Evolutionary conservation across 257 asterid species (phyloP).

Genomic region (Capsicum baccatum): DNA sequence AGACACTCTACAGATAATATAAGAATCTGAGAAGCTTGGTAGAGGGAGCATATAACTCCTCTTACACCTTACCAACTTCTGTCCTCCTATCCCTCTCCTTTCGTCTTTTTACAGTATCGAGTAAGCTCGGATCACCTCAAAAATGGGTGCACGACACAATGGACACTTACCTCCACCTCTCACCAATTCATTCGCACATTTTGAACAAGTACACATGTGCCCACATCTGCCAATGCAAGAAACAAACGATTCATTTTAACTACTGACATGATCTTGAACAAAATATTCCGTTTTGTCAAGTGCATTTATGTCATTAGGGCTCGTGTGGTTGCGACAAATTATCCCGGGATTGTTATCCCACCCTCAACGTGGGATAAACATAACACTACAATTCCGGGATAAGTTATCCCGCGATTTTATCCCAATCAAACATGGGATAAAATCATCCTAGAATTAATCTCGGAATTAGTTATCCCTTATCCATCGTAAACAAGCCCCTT

Average conservation of each 20-base stretch:
- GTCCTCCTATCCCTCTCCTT: conserved; percentile 27
- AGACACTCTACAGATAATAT: conserved; percentile 44
- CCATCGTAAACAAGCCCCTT: too few relatives aligned
- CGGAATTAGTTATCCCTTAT: too few relatives aligned
- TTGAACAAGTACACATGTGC: conserved; percentile 96
- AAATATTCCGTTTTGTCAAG: too few relatives aligned
- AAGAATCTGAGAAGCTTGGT: conserved; percentile 42
- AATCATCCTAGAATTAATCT: too few relatives aligned
- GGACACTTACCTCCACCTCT: conserved; percentile 93
- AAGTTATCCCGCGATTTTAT: too few relatives aligned
- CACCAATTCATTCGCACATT: conserved; percentile 86
- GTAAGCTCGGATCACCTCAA: conserved; percentile 96
- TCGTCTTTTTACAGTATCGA: conserved; percentile 64
- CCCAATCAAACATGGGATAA: too few relatives aligned
- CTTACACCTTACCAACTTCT: conserved; percentile 40
- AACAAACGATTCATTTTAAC: not conserved
- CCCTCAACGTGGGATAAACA: too few relatives aligned
- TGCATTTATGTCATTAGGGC: too few relatives aligned
- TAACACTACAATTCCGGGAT: too few relatives aligned
- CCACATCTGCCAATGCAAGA: conserved; percentile 70
- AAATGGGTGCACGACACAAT: conserved; percentile 87
- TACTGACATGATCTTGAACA: not conserved
- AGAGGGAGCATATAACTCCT: conserved; percentile 41
- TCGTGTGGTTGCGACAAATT: too few relatives aligned
- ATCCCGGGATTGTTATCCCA: too few relatives aligned